Base-by-base conservation (phyloP, 805 yeast genomes). In the Saturnispora ahearnii region DNA sequence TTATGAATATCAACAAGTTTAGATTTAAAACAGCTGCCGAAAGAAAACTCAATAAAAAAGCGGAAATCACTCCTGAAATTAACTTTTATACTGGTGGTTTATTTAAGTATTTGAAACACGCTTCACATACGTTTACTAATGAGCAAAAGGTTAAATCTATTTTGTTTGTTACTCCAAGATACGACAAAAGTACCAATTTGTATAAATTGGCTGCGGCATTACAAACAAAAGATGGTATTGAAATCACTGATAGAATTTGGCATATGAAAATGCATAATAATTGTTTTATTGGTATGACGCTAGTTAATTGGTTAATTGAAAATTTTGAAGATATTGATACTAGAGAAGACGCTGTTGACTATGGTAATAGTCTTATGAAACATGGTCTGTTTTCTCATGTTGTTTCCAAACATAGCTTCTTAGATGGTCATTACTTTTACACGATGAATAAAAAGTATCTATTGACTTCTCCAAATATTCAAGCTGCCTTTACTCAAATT, bases 351-450 rank as follows among this genome's bases (percentile, higher is more conserved):
- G 98, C 97, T 0, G 79, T 82, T 0, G 76, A 69, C 12, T 93
- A 72, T 62, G 99, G 96, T 1, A 90, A 88, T 57, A 62, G 68
- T 8, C 66, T 91, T 41, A 86, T 88, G 95, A 75, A 78, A 8
- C 71, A 71, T 45, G 85, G 85, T 0, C 59, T 91, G 13, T 79
- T 91, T 61, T 71, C 65, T n/a, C 98, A 91, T 60, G 96, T 88
- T 21, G 87, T 85, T 53, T 72, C 78, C 42, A 74, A 91, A 32
- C 97, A 91, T 62, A 79, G 84, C 3, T 87, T 93, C 57, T 66
- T 89, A 47, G 96, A 91, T 67, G 99, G 99, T 0, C 90, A 93
- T 60, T 91, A 89, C 62, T 91, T 91, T 64, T 91, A 91, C 60
- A 82, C 79, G 57, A 64, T 90, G 46, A 73, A 73, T 21, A 76